A percentile compares a stretch with the other conserved stretches of the same genome.
phyloP scores from a whole-genome alignment of 163 green algal genomes.

The Volvox carteri region DNA sequence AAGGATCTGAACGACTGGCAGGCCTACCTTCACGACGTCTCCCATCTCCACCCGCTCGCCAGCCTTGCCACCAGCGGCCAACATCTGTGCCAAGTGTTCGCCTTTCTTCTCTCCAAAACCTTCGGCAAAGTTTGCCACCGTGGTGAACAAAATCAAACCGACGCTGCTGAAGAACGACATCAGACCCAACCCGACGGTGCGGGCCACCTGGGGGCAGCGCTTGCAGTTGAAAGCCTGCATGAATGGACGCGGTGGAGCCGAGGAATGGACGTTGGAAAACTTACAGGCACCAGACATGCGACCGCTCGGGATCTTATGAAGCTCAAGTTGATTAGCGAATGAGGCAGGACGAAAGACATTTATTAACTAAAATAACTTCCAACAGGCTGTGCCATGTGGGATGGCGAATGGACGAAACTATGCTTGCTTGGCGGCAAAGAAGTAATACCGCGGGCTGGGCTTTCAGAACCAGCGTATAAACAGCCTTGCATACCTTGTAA shows the following conservation, averaged over 20 bases:
- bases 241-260: not conserved
- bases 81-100: not conserved
- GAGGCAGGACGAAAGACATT: not conserved
- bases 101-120: conserved; percentile 15
- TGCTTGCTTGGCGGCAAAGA: too few relatives aligned
- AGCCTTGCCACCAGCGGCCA: too few relatives aligned
- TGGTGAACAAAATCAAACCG: not conserved
- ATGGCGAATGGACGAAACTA: too few relatives aligned
- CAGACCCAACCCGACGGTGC: conserved; percentile 8
- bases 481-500: too few relatives aligned
- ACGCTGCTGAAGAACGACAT: conserved; percentile 33
- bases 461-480: too few relatives aligned
- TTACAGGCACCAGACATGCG: too few relatives aligned
- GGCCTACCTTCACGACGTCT: conserved; percentile 14
- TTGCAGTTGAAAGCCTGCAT: conserved; percentile 39
- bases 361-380: not conserved
- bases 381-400: too few relatives aligned
- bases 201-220: not conserved
- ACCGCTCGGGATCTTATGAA: too few relatives aligned
- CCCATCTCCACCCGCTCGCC: not conserved
- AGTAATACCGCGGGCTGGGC: too few relatives aligned
- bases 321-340: too few relatives aligned
- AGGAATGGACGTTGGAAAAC: too few relatives aligned
- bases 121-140: conserved; percentile 27
- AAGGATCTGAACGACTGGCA: too few relatives aligned